Conservation (phyloP, 345 rosid species). For the Rhodamnia rubescens region DNA sequence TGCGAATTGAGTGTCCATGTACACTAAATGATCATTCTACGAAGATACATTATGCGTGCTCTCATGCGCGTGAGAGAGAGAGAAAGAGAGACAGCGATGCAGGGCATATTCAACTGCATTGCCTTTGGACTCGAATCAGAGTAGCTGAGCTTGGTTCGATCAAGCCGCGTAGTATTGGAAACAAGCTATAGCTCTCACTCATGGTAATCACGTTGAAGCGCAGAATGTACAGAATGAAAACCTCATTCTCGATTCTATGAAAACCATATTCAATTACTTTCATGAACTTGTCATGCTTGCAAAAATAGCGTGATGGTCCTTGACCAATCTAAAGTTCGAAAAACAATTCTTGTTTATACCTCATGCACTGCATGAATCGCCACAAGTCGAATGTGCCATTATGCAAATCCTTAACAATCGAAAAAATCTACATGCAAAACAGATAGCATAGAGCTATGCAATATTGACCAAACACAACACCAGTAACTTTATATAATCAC, state of each 20-base stretch:
- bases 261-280: neutral
- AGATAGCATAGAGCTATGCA: neutral
- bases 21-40: neutral
- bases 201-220: no score
- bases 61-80: no score
- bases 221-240: no score
- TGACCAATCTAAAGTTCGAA: neutral
- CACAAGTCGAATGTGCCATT: neutral
- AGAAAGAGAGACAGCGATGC: no score
- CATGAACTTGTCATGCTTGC: neutral
- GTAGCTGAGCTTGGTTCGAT: neutral
- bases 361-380: neutral
- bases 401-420: neutral
- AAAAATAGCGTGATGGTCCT: neutral
- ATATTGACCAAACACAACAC: neutral
- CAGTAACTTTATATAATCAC: neutral
- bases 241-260: no score
- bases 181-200: no score
- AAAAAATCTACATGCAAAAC: neutral
- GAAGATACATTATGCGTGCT: neutral
- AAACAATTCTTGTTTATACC: neutral
- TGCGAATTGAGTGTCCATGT: neutral
- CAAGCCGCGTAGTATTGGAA: no score
- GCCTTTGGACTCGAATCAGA: neutral
- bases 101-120: neutral